phyloP scores from a whole-genome alignment of 352 stramenopile genomes.

The Globisporangium spiculum region DNA sequence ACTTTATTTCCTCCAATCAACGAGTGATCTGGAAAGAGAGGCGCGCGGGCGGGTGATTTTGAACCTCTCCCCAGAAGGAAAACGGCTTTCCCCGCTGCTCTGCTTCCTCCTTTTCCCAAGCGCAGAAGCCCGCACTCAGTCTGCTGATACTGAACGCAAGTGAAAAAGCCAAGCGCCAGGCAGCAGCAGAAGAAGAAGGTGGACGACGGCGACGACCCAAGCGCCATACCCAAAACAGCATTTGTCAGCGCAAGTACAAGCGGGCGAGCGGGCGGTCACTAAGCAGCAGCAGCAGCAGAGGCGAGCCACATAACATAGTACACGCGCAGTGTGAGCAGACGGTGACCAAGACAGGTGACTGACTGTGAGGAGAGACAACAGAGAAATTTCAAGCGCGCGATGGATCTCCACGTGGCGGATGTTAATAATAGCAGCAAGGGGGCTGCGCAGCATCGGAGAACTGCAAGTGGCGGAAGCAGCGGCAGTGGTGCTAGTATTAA shows the following conservation, averaged over 20 bases:
- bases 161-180: neutral
- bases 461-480: neutral
- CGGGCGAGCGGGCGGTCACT: neutral
- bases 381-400: neutral
- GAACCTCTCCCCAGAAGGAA: conserved; percentile 1
- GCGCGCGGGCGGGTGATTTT: neutral
- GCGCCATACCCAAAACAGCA: neutral
- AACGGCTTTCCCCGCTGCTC: neutral
- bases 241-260: neutral
- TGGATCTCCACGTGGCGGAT: conserved; percentile 1
- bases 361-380: neutral
- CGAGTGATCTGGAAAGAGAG: neutral
- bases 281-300: neutral
- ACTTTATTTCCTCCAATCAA: neutral
- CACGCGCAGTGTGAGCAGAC: neutral
- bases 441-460: conserved; percentile 3
- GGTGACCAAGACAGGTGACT: neutral
- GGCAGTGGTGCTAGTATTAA: neutral
- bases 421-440: conserved; percentile 16
- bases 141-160: conserved; percentile 11
- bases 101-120: conserved; percentile 1
- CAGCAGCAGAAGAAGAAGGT: neutral
- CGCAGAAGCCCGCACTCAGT: neutral
- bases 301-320: neutral
- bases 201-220: neutral